Evolutionary conservation across 2,329 filamentous ascomycete species (phyloP).

Genomic region (Cyanodermella asteris): DNA sequence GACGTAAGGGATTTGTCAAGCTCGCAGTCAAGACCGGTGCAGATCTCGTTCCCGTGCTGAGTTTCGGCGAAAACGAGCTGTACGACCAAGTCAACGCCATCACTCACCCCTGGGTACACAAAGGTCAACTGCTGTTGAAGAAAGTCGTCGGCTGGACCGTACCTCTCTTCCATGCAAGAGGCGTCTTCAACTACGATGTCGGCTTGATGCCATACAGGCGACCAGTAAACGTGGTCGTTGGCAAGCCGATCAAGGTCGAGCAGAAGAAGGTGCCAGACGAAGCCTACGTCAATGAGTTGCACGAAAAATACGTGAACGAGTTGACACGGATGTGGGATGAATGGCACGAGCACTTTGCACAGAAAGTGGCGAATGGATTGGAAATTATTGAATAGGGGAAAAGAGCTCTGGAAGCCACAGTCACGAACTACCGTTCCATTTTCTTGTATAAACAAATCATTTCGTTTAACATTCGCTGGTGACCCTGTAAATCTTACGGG

Average conservation of each 20-base stretch:
- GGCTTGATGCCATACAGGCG: slow-evolving; percentile 84
- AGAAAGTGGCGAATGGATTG: slow-evolving; percentile 20
- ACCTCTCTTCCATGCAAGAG: slow-evolving; percentile 70
- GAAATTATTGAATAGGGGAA: slow-evolving; percentile 21
- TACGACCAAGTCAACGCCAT: slow-evolving; percentile 74
- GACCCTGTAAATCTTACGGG: no score
- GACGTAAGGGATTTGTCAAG: slow-evolving; percentile 84
- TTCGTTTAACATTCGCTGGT: no score
- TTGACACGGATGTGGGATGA: slow-evolving; percentile 23
- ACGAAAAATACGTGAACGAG: slow-evolving; percentile 52
- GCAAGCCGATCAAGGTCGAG: slow-evolving; percentile 52
- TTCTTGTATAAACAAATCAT: no score
- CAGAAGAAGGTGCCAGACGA: slow-evolving; percentile 43
- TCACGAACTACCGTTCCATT: no score
- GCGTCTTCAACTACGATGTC: slow-evolving; percentile 94
- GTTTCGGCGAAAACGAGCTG: slow-evolving; percentile 87
- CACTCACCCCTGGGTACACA: slow-evolving; percentile 58
- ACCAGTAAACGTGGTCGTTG: slow-evolving; percentile 75
- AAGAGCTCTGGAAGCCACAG: background rate
- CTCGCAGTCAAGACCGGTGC: slow-evolving; percentile 81
- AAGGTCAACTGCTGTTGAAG: slow-evolving; percentile 64
- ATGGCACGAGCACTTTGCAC: slow-evolving; percentile 24
- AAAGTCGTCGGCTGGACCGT: slow-evolving; percentile 79
- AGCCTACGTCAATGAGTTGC: slow-evolving; percentile 58
- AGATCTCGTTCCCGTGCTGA: slow-evolving; percentile 76